Conservation (phyloP, 2,329 filamentous ascomycete genomes). For the Septoria petroselini region DNA sequence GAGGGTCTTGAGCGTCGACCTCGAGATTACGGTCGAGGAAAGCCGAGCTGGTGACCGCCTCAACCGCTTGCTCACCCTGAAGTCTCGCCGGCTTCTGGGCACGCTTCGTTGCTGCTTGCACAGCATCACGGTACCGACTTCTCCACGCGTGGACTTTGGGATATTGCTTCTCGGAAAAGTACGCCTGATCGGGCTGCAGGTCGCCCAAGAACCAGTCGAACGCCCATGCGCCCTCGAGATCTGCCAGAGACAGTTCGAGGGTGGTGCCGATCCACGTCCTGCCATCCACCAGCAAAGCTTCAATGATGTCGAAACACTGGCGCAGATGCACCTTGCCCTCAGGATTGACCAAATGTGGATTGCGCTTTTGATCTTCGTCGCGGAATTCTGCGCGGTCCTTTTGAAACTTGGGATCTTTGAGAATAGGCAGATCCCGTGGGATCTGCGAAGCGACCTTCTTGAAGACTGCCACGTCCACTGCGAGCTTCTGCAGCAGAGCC, state of each 20-base stretch:
- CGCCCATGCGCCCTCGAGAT: constrained; percentile 57
- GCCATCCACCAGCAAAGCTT: constrained; percentile 64
- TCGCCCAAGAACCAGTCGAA: constrained; percentile 60
- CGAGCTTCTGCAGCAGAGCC: constrained; percentile 56
- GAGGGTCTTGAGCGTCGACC: constrained; percentile 53
- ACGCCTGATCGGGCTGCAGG: constrained; percentile 52
- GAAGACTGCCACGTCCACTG: constrained; percentile 59
- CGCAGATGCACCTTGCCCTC: constrained; percentile 58
- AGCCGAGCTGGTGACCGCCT: constrained; percentile 45
- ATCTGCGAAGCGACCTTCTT: constrained; percentile 52
- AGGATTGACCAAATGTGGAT: constrained; percentile 44
- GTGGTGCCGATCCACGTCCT: constrained; percentile 61
- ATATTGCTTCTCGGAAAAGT: constrained; percentile 53
- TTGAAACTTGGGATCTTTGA: constrained; percentile 58
- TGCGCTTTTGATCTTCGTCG: constrained; percentile 28
- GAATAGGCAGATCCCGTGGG: constrained; percentile 53
- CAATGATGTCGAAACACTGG: constrained; percentile 56
- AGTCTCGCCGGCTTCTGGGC: constrained; percentile 46
- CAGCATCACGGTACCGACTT: constrained; percentile 54
- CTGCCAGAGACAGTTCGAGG: constrained; percentile 55
- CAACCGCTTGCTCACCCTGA: constrained; percentile 55
- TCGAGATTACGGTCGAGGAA: constrained; percentile 47
- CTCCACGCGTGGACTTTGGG: constrained; percentile 65
- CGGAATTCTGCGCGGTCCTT: constrained; percentile 55
- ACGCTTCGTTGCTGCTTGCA: constrained; percentile 45